phyloP scores from a whole-genome alignment of 2,329 filamentous ascomycete genomes.

The Didymella pinodella region DNA sequence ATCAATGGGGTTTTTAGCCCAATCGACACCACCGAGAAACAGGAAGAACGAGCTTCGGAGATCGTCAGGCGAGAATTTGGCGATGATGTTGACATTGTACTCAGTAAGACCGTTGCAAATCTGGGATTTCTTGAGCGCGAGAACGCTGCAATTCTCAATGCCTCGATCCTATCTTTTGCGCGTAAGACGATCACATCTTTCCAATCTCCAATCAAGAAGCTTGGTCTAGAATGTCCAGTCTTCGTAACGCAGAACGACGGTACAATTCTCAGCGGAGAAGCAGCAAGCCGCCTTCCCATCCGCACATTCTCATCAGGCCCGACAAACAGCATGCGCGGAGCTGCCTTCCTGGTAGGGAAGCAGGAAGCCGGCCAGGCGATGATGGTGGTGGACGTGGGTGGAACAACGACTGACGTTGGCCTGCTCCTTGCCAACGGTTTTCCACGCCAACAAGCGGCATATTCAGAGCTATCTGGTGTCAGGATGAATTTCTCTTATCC shows the following conservation, averaged over 20 bases:
- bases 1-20: constrained; percentile 67
- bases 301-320: constrained; percentile 61
- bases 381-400: constrained; percentile 72
- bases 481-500: constrained; percentile 65
- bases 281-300: constrained; percentile 59
- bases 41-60: constrained; percentile 60
- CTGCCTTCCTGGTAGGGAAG: constrained; percentile 51
- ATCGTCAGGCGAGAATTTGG: constrained; percentile 59
- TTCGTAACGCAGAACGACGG: constrained; percentile 64
- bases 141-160: constrained; percentile 61
- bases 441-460: constrained; percentile 68
- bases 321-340: constrained; percentile 63
- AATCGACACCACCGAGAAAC: constrained; percentile 61
- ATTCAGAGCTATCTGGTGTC: constrained; percentile 68
- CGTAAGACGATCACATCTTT: constrained; percentile 57
- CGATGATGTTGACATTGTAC: constrained; percentile 58
- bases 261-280: constrained; percentile 57
- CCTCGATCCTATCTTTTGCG: constrained; percentile 58
- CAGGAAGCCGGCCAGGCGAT: constrained; percentile 54
- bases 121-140: constrained; percentile 60
- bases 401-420: constrained; percentile 71
- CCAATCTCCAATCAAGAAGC: constrained; percentile 55
- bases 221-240: constrained; percentile 57
- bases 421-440: constrained; percentile 68
- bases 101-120: constrained; percentile 61